Percentiles rank a stretch among this genome's conserved stretches.
Evolutionary conservation across 2,329 filamentous ascomycete species (phyloP).

Genomic region (Nannizziopsis barbatae): DNA sequence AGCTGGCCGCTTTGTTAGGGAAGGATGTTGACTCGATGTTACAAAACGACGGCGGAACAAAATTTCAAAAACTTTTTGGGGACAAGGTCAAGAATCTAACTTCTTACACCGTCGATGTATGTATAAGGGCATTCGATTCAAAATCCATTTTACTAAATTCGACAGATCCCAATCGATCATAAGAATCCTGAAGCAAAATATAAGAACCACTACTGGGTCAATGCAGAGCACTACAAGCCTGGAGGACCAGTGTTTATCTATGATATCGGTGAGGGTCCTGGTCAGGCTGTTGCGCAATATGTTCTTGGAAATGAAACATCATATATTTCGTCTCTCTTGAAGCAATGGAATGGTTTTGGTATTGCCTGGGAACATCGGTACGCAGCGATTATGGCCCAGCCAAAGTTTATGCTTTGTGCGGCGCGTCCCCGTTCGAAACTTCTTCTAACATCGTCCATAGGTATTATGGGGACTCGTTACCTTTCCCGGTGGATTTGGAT

Average conservation of each 20-base stretch:
- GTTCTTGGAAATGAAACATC: conserved; percentile 23
- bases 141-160: too few species aligned
- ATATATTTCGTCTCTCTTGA: conserved; percentile 24
- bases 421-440: too few species aligned
- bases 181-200: conserved; percentile 38
- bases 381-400: conserved; percentile 8
- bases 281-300: conserved; percentile 31
- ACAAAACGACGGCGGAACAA: too few species aligned
- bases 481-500: conserved; percentile 27
- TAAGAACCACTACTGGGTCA: conserved; percentile 46
- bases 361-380: conserved; percentile 37
- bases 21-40: too few species aligned
- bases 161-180: conserved; percentile 27
- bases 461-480: conserved; percentile 35
- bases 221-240: conserved; percentile 43
- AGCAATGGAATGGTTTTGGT: conserved; percentile 29
- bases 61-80: too few species aligned
- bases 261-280: conserved; percentile 38
- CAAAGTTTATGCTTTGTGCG: background rate
- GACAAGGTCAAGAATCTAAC: too few species aligned
- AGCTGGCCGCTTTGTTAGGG: too few species aligned
- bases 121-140: too few species aligned
- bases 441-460: conserved; percentile 15
- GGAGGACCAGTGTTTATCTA: conserved; percentile 43
- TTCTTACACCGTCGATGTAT: too few species aligned